Percentiles rank a stretch among this genome's conserved stretches.
These are phyloP conservation scores for Artemisia tridentata DNA, from an alignment of 129 eudicot species.

Conservation along the genomic window DNA sequence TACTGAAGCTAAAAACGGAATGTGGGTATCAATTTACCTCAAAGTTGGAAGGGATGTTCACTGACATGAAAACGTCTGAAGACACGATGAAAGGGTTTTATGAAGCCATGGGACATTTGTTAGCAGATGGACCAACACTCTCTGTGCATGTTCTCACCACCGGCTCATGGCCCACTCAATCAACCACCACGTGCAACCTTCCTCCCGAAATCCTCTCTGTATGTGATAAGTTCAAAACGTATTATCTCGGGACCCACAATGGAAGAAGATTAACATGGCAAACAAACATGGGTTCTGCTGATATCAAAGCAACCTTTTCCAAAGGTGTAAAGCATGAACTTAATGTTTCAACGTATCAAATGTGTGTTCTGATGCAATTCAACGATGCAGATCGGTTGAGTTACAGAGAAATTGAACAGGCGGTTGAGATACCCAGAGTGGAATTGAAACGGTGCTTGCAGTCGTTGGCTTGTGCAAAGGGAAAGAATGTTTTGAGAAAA, in stretches of 20 bases:
- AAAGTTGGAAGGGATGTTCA: slow-evolving; percentile 53
- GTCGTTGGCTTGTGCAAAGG: no score
- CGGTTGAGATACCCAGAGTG: slow-evolving; percentile 36
- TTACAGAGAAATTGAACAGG: slow-evolving; percentile 48
- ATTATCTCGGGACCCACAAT: no score
- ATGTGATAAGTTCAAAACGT: no score
- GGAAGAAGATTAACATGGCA: slow-evolving; percentile 34
- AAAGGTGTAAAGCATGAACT: slow-evolving; percentile 42
- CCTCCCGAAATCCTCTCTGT: no score
- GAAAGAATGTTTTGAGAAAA: no score
- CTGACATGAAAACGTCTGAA: slow-evolving; percentile 14
- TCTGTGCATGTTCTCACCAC: no score
- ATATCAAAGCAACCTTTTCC: slow-evolving; percentile 34
- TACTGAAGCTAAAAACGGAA: slow-evolving; percentile 44
- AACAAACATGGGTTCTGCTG: slow-evolving; percentile 47
- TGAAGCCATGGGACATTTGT: no score
- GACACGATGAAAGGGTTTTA: no score
- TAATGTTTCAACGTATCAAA: slow-evolving; percentile 47
- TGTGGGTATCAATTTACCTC: slow-evolving; percentile 55
- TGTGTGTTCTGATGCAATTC: slow-evolving; percentile 51
- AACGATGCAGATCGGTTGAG: slow-evolving; percentile 36
- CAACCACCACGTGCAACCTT: no score
- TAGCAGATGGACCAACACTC: no score
- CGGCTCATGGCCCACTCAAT: no score
- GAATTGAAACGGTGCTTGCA: no score